Conservation (phyloP, 1,139 yeast genomes). For the Suhomyces guaymorum region DNA sequence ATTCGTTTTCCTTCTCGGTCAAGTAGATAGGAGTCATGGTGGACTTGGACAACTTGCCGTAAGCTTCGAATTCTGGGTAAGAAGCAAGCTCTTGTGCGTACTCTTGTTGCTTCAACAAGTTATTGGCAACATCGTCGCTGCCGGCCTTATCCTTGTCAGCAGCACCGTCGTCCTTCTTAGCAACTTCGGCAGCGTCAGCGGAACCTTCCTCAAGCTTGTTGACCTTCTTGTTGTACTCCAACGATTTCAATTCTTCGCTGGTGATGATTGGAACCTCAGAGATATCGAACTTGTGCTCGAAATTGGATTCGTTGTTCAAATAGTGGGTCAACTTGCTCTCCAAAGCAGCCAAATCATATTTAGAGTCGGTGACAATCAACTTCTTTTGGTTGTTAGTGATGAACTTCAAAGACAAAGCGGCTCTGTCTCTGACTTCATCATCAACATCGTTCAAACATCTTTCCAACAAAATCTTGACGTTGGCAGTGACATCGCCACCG, state of each 20-base stretch:
- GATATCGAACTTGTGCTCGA: slow-evolving; percentile 69
- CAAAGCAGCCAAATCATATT: slow-evolving; percentile 71
- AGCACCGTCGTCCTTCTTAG: slow-evolving; percentile 19
- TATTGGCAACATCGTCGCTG: slow-evolving; percentile 36
- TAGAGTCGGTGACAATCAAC: slow-evolving; percentile 66
- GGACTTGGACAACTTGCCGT: slow-evolving; percentile 76
- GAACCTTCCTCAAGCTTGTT: slow-evolving; percentile 45
- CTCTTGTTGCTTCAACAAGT: slow-evolving; percentile 56
- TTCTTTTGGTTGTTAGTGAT: slow-evolving; percentile 53
- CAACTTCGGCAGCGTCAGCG: slow-evolving; percentile 25
- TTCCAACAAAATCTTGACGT: slow-evolving; percentile 71
- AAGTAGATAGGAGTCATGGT: slow-evolving; percentile 61
- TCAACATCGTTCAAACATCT: slow-evolving; percentile 88
- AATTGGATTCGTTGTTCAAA: slow-evolving; percentile 60
- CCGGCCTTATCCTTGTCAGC: slow-evolving; percentile 14
- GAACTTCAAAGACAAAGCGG: slow-evolving; percentile 78
- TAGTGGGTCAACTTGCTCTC: slow-evolving; percentile 78
- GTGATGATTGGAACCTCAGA: slow-evolving; percentile 61
- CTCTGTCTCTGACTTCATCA: slow-evolving; percentile 98
- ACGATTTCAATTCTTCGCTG: slow-evolving; percentile 63
- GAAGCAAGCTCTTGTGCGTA: slow-evolving; percentile 66
- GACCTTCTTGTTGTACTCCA: slow-evolving; percentile 58
- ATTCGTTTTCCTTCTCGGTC: slow-evolving; percentile 93
- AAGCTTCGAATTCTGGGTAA: slow-evolving; percentile 67
- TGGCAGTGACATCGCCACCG: slow-evolving; percentile 64